Percentiles rank a stretch among this genome's conserved stretches.
phyloP scores from a whole-genome alignment of 2,329 filamentous ascomycete genomes.

The Alternaria arborescens region DNA sequence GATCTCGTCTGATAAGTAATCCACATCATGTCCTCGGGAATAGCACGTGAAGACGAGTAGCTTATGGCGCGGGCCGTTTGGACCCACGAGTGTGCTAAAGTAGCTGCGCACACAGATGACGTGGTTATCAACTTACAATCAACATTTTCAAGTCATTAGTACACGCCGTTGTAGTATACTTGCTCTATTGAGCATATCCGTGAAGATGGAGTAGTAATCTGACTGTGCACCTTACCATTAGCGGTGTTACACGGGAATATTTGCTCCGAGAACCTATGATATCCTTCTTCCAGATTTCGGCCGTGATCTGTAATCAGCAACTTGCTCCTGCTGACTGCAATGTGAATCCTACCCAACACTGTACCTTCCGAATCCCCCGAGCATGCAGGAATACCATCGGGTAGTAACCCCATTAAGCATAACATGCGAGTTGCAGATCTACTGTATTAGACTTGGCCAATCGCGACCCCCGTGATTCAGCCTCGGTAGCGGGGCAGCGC shows the following conservation, averaged over 20 bases:
- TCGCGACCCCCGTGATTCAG: background rate
- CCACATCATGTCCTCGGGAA: background rate
- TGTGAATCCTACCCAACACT: background rate
- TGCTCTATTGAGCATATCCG: background rate
- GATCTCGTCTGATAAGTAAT: slow-evolving; percentile 33
- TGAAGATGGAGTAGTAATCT: background rate
- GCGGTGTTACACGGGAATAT: background rate
- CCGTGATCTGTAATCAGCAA: background rate
- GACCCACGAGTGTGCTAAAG: background rate
- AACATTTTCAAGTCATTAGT: background rate
- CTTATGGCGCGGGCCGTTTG: background rate
- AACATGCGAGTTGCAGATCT: slow-evolving; percentile 9
- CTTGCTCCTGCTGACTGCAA: background rate
- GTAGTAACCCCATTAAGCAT: background rate
- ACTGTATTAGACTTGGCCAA: slow-evolving; percentile 1
- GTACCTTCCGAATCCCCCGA: slow-evolving; percentile 5
- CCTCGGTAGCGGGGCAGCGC: slow-evolving; percentile 4
- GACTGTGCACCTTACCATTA: slow-evolving; percentile 1
- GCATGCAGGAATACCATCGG: background rate
- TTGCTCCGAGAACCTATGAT: background rate
- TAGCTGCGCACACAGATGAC: background rate
- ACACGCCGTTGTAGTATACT: background rate
- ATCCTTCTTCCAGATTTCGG: background rate
- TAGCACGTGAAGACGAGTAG: slow-evolving; percentile 3
- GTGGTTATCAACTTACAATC: background rate